These are phyloP conservation scores for Sphagnum tenellum DNA, from an alignment of 225 moss, liverwort and hornwort species.

Conservation along the genomic window DNA sequence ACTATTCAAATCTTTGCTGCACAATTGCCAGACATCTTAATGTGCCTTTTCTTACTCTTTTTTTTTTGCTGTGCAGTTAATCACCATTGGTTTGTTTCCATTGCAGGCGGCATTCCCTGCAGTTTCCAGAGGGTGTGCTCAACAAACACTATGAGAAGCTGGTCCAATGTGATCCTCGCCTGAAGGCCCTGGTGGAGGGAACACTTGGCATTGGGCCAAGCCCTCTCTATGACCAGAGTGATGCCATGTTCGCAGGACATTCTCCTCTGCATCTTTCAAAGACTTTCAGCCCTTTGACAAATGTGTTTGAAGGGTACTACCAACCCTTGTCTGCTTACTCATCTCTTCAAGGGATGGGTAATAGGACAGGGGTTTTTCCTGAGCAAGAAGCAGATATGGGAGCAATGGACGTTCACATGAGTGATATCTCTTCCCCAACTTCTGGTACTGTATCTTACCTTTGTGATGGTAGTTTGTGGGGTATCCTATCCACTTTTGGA, in stretches of 20 bases:
- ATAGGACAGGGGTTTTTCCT: conserved; percentile 10
- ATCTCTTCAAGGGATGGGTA: conserved; percentile 17
- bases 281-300: conserved; percentile 13
- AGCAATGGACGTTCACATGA: conserved; percentile 30
- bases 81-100: too few relatives aligned
- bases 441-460: conserved; percentile 27
- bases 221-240: conserved; percentile 29
- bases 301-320: conserved; percentile 23
- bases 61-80: too few relatives aligned
- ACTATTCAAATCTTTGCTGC: too few relatives aligned
- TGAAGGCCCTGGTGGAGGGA: conserved; percentile 82
- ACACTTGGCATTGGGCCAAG: conserved; percentile 31
- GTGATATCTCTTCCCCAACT: conserved; percentile 55
- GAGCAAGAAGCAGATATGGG: conserved; percentile 38
- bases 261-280: conserved; percentile 25
- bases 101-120: conserved; percentile 73
- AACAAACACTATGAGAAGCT: conserved; percentile 96
- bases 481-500: not conserved
- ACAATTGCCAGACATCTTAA: too few relatives aligned
- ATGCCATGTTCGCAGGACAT: conserved; percentile 27
- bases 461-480: too few relatives aligned
- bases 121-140: conserved; percentile 87
- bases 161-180: conserved; percentile 87
- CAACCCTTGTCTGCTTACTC: conserved; percentile 28
- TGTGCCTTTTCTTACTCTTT: too few relatives aligned